Conservation (phyloP, 2,329 filamentous ascomycete species). For the Aspergillus clavatus region DNA sequence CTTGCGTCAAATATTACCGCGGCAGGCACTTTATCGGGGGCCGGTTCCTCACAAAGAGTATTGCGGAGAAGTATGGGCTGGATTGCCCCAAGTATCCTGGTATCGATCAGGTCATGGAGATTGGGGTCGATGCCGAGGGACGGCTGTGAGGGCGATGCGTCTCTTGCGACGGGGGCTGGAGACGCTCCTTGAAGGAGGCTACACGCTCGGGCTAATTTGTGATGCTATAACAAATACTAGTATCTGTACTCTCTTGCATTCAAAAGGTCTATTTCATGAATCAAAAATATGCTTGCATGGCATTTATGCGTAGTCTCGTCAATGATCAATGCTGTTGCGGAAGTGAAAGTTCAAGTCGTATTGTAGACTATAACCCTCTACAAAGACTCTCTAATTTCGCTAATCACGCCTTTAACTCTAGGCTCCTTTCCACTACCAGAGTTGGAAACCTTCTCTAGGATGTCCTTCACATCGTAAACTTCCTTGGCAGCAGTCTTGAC, state of each 20-base stretch:
- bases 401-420: constrained; percentile 55
- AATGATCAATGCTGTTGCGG: constrained; percentile 8
- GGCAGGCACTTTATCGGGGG: constrained; percentile 92
- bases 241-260: no score
- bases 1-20: constrained; percentile 73
- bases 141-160: constrained; percentile 22
- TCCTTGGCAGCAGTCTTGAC: constrained; percentile 56
- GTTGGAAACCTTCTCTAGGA: constrained; percentile 45
- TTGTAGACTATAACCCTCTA: constrained; percentile 3
- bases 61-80: constrained; percentile 81
- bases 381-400: constrained; percentile 52
- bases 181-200: no score
- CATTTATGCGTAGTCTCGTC: constrained; percentile 13
- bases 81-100: constrained; percentile 79
- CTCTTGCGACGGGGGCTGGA: no score
- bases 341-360: not conserved
- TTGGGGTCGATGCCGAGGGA: constrained; percentile 43
- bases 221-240: no score
- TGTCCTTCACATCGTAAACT: constrained; percentile 49
- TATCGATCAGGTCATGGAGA: constrained; percentile 82
- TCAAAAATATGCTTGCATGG: constrained; percentile 2
- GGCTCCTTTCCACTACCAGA: constrained; percentile 53
- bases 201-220: no score
- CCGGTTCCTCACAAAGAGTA: constrained; percentile 71
- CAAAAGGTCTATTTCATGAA: no score